These are phyloP conservation scores for Solanum hybrid DNA, from an alignment of 305 asterid genomes.

Conservation along the genomic window DNA sequence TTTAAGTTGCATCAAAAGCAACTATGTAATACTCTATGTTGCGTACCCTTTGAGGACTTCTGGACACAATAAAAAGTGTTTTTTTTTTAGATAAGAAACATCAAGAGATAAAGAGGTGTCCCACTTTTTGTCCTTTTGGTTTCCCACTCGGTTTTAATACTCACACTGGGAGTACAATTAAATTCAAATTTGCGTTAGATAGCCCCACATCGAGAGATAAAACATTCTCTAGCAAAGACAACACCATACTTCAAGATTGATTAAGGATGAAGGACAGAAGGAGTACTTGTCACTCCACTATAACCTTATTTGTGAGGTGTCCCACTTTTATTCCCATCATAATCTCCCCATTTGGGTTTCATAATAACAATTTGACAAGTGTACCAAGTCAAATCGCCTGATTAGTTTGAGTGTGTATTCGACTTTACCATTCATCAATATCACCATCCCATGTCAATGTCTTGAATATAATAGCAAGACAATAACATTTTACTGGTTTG, in stretches of 20 bases:
- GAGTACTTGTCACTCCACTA: neutral
- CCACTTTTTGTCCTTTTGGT: neutral
- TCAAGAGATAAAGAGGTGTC: neutral
- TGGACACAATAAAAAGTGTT: neutral
- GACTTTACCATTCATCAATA: neutral
- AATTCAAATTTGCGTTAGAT: rapidly evolving
- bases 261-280: neutral
- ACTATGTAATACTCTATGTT: neutral
- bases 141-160: neutral
- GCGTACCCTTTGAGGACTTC: neutral
- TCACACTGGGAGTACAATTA: too few relatives aligned
- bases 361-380: neutral
- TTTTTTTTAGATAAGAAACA: neutral
- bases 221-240: too few relatives aligned
- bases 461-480: neutral
- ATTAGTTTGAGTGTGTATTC: neutral
- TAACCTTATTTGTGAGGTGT: neutral
- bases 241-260: neutral
- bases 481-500: neutral
- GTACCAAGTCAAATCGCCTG: neutral
- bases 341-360: neutral
- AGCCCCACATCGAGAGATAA: too few relatives aligned
- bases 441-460: neutral
- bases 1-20: too few relatives aligned
- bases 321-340: neutral